Evolutionary conservation across 306 rosid genomes (phyloP).

Genomic region (Casuarina cunninghamiana): DNA sequence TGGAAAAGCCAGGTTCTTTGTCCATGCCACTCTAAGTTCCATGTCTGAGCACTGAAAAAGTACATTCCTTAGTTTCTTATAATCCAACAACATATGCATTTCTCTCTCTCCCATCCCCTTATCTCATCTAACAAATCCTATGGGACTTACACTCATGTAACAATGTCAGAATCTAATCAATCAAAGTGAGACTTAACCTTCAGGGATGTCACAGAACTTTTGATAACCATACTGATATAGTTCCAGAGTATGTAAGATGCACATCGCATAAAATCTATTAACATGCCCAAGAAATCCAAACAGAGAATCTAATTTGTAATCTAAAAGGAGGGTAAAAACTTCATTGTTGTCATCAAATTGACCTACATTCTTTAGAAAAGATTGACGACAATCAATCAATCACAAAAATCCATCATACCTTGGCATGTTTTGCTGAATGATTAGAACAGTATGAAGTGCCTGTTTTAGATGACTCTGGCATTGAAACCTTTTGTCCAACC

Average conservation of each 20-base stretch:
- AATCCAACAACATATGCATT: neutral
- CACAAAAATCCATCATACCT: constrained; percentile 45
- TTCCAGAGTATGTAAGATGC: neutral
- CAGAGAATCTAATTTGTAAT: neutral
- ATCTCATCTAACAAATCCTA: no score
- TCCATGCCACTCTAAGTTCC: constrained; percentile 38
- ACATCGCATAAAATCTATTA: neutral
- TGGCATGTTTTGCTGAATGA: constrained; percentile 36
- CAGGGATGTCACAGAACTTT: no score
- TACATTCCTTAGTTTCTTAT: constrained; percentile 34
- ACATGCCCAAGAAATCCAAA: constrained; percentile 6
- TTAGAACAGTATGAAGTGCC: constrained; percentile 31
- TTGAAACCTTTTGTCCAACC: constrained; percentile 31
- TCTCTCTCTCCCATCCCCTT: neutral
- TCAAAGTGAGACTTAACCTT: no score
- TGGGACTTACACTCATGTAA: no score
- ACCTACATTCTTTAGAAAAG: neutral
- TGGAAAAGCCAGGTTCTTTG: constrained; percentile 31
- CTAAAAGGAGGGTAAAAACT: neutral
- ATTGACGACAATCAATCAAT: constrained; percentile 1
- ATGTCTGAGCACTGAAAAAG: constrained; percentile 32
- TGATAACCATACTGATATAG: neutral
- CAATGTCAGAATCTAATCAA: no score
- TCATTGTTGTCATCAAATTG: constrained; percentile 11
- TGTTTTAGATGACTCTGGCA: constrained; percentile 30